Evolutionary conservation across 2,329 filamentous ascomycete genomes (phyloP).

Genomic region (Fusarium siculi): DNA sequence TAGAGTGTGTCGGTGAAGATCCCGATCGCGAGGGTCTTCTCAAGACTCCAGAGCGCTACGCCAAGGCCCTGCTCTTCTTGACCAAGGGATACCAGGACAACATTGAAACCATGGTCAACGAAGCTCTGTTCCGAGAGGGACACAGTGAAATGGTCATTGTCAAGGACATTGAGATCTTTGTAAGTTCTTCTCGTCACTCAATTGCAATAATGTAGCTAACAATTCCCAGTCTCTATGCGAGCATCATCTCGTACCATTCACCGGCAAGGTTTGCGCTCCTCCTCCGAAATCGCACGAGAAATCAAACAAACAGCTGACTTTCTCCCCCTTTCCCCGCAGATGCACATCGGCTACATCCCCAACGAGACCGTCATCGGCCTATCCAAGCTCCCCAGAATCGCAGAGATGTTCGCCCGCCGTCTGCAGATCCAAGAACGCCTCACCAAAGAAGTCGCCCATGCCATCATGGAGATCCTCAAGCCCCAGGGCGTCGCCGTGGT

Average conservation of each 20-base stretch:
- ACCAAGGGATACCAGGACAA: slow-evolving; percentile 98
- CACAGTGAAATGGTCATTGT: slow-evolving; percentile 98
- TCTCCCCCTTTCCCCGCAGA: slow-evolving; percentile 61
- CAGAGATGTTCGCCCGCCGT: slow-evolving; percentile 94
- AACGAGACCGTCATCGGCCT: slow-evolving; percentile 91
- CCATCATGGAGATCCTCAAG: slow-evolving; percentile 90
- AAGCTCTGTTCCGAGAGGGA: slow-evolving; percentile 94
- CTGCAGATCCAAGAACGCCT: slow-evolving; percentile 96
- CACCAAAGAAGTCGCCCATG: slow-evolving; percentile 94
- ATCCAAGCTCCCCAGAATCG: slow-evolving; percentile 94
- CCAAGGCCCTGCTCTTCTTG: slow-evolving; percentile 94
- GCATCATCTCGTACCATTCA: slow-evolving; percentile 97
- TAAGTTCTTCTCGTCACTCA: neutral
- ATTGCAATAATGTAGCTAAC: neutral
- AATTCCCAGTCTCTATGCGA: slow-evolving; percentile 80
- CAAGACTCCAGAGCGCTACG: slow-evolving; percentile 84
- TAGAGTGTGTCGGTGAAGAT: slow-evolving; percentile 77
- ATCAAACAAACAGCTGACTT: slow-evolving; percentile 4
- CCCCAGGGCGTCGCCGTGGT: slow-evolving; percentile 96
- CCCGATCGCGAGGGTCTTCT: slow-evolving; percentile 72
- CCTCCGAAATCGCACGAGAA: neutral
- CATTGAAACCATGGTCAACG: slow-evolving; percentile 88
- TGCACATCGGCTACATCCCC: slow-evolving; percentile 99
- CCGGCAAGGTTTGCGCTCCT: slow-evolving; percentile 76
- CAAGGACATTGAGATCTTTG: slow-evolving; percentile 90